Evolutionary conservation across 2,329 filamentous ascomycete species (phyloP).

Genomic region (Trichoderma koningiopsis): DNA sequence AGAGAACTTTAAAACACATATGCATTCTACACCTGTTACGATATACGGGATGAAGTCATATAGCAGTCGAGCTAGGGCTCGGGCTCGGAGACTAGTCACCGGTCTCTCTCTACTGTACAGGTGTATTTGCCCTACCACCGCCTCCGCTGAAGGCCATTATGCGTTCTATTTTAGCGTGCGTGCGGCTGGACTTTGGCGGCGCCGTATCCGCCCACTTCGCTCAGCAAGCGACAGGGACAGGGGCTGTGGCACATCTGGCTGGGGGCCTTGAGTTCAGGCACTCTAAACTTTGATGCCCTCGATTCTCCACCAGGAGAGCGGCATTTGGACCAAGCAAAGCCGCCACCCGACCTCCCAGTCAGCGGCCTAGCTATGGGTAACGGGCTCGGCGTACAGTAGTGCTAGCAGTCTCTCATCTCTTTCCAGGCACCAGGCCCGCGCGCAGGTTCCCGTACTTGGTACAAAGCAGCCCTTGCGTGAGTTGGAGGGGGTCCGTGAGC

Average conservation of each 20-base stretch:
- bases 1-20: not conserved
- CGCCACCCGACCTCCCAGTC: slow-evolving; percentile 3
- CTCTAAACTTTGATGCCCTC: slow-evolving; percentile 13
- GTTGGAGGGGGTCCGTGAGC: slow-evolving; percentile 12
- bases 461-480: not conserved
- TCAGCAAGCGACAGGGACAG: slow-evolving; percentile 9
- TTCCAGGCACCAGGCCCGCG: not conserved
- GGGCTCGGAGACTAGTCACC: not conserved
- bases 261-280: slow-evolving; percentile 13
- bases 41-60: not conserved
- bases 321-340: slow-evolving; percentile 11
- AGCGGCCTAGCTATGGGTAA: not conserved
- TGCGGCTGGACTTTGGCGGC: slow-evolving; percentile 26
- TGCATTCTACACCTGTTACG: not conserved
- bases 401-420: not conserved
- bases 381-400: not conserved
- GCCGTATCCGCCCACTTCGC: slow-evolving; percentile 18
- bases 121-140: not conserved
- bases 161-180: slow-evolving; percentile 18
- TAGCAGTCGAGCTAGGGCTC: not conserved
- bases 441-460: not conserved
- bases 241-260: not conserved
- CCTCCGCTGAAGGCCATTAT: not conserved
- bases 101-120: not conserved
- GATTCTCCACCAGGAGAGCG: not conserved